These are phyloP conservation scores for Drechmeria coniospora DNA, from an alignment of 2,329 filamentous ascomycete genomes.

Conservation along the genomic window DNA sequence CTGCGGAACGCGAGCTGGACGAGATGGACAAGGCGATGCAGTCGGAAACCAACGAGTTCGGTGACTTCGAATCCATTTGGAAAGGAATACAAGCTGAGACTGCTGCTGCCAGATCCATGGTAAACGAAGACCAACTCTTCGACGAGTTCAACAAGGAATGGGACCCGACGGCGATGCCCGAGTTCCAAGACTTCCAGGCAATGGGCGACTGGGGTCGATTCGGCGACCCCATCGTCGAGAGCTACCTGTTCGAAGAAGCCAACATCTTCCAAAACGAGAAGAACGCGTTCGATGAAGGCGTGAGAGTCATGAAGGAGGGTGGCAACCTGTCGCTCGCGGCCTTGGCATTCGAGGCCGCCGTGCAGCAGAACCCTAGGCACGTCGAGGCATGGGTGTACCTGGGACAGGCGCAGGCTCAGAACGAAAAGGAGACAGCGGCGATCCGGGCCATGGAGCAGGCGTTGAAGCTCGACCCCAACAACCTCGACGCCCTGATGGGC, in stretches of 20 bases:
- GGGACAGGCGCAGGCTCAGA: constrained; percentile 86
- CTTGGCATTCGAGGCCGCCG: constrained; percentile 87
- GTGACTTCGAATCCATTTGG: constrained; percentile 85
- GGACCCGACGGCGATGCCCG: constrained; percentile 42
- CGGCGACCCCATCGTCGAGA: constrained; percentile 64
- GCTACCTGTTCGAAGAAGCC: constrained; percentile 89
- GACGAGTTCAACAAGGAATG: constrained; percentile 63
- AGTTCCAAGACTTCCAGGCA: constrained; percentile 54
- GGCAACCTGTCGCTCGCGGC: constrained; percentile 90
- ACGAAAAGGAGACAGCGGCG: constrained; percentile 93
- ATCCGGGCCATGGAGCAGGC: constrained; percentile 89
- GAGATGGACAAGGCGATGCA: constrained; percentile 58
- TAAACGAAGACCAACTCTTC: constrained; percentile 46
- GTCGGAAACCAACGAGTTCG: constrained; percentile 60
- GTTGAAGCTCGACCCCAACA: constrained; percentile 72
- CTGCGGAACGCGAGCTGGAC: constrained; percentile 76
- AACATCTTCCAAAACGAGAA: constrained; percentile 71
- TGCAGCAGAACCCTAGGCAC: constrained; percentile 76
- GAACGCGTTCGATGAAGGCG: constrained; percentile 84
- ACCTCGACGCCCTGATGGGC: constrained; percentile 83
- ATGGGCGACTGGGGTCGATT: constrained; percentile 50
- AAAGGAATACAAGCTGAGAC: constrained; percentile 66
- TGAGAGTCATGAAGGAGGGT: constrained; percentile 83
- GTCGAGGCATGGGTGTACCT: constrained; percentile 89
- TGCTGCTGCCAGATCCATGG: constrained; percentile 53